A percentile compares a stretch with the other conserved stretches of the same genome.
Evolutionary conservation across 441 rosid genomes (phyloP).

Genomic region (Isatis lusitanica): DNA sequence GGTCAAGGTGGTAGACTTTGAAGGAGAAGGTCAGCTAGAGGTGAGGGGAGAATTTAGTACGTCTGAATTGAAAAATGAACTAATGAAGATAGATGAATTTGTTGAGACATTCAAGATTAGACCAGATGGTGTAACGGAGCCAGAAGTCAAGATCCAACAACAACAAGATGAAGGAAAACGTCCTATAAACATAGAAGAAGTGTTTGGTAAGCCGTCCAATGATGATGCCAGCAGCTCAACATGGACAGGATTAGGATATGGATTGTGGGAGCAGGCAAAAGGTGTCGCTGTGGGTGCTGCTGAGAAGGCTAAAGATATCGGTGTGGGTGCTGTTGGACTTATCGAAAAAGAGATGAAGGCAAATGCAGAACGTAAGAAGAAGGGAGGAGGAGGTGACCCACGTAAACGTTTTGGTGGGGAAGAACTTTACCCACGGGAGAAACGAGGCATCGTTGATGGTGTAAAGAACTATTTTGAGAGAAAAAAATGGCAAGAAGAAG

Average conservation of each 20-base stretch:
- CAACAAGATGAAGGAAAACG: neutral
- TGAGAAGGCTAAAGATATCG: neutral
- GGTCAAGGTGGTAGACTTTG: neutral
- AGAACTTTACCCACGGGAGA: too few species aligned
- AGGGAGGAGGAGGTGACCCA: too few species aligned
- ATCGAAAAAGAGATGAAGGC: neutral
- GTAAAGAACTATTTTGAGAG: neutral
- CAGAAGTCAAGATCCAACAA: neutral
- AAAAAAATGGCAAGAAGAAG: neutral
- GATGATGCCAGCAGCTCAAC: neutral
- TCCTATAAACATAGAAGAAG: neutral
- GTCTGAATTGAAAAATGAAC: neutral
- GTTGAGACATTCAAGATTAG: neutral
- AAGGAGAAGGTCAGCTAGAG: neutral
- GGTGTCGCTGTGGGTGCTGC: neutral
- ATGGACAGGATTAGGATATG: neutral
- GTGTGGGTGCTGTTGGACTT: neutral
- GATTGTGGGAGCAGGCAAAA: neutral
- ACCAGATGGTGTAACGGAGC: neutral
- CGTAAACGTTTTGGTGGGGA: too few species aligned
- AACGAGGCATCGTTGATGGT: too few species aligned
- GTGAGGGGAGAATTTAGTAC: neutral
- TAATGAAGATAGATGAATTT: neutral
- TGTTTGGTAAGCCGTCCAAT: neutral
- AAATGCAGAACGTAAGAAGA: neutral